These are phyloP conservation scores for Stephania japonica DNA, from an alignment of 164 flowering plant genomes.

Conservation along the genomic window DNA sequence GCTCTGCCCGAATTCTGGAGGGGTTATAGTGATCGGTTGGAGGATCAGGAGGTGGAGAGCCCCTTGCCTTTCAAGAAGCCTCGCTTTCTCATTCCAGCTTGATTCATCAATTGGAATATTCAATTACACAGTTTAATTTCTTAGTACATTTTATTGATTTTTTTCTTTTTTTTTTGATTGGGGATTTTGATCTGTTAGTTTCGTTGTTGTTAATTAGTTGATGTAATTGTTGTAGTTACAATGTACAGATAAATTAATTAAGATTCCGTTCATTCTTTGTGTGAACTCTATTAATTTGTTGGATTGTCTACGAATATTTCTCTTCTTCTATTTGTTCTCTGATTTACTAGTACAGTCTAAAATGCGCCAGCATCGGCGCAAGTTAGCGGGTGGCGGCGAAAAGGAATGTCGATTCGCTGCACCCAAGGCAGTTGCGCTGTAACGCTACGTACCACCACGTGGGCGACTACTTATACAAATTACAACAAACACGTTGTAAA, in stretches of 20 bases:
- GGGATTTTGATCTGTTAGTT: background rate
- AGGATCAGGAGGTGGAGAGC: slow-evolving; percentile 6
- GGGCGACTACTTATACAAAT: background rate
- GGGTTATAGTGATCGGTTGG: background rate
- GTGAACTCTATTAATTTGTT: background rate
- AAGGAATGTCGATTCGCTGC: no score
- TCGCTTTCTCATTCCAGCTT: background rate
- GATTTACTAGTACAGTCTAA: background rate
- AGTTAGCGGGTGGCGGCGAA: background rate
- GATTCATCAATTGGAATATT: background rate
- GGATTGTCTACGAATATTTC: background rate
- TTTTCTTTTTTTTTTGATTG: background rate
- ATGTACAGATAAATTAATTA: background rate
- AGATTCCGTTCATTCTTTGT: slow-evolving; percentile 1
- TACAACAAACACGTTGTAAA: background rate
- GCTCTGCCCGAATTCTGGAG: slow-evolving; percentile 7
- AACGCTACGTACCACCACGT: background rate
- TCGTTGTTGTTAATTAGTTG: background rate
- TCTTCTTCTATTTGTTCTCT: background rate
- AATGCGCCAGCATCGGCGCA: background rate
- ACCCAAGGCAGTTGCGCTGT: no score
- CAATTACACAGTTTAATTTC: background rate
- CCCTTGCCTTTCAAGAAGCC: slow-evolving; percentile 10
- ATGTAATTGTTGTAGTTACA: background rate
- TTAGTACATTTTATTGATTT: background rate